A percentile compares a stretch with the other conserved stretches of the same genome.
These are phyloP conservation scores for Saccharomycopsis fodiens DNA, from an alignment of 805 yeast species.

Conservation along the genomic window DNA sequence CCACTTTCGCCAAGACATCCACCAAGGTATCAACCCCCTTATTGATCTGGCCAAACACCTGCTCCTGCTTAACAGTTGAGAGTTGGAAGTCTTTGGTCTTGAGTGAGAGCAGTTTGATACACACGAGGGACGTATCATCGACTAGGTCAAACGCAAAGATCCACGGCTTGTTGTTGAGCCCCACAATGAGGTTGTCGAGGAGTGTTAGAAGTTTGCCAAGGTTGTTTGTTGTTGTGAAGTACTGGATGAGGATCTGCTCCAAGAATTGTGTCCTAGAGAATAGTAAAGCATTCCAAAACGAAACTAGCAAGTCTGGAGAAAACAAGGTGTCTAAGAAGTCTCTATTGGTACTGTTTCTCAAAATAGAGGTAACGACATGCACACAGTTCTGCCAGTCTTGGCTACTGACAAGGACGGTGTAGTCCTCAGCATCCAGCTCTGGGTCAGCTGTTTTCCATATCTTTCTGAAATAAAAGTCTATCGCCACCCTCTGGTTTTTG, in stretches of 20 bases:
- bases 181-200: conserved; percentile 16
- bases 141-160: conserved; percentile 4
- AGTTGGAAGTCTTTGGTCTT: conserved; percentile 9
- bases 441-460: conserved; percentile 32
- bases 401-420: conserved; percentile 34
- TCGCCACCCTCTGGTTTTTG: conserved; percentile 41
- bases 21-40: conserved; percentile 34
- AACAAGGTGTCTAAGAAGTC: conserved; percentile 30
- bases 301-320: conserved; percentile 25
- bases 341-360: conserved; percentile 35
- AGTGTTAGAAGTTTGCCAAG: background rate
- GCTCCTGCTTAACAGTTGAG: conserved; percentile 22
- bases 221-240: conserved; percentile 20
- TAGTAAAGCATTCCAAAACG: conserved; percentile 39
- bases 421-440: conserved; percentile 21
- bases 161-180: conserved; percentile 14
- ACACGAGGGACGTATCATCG: background rate
- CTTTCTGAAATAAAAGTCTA: conserved; percentile 50
- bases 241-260: conserved; percentile 31
- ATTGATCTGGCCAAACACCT: conserved; percentile 38
- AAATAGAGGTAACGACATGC: conserved; percentile 57
- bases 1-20: conserved; percentile 41
- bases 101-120: conserved; percentile 5
- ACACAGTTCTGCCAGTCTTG: conserved; percentile 50
- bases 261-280: conserved; percentile 26